These are phyloP conservation scores for Draba incana DNA, from an alignment of 345 rosid genomes.

Conservation along the genomic window DNA sequence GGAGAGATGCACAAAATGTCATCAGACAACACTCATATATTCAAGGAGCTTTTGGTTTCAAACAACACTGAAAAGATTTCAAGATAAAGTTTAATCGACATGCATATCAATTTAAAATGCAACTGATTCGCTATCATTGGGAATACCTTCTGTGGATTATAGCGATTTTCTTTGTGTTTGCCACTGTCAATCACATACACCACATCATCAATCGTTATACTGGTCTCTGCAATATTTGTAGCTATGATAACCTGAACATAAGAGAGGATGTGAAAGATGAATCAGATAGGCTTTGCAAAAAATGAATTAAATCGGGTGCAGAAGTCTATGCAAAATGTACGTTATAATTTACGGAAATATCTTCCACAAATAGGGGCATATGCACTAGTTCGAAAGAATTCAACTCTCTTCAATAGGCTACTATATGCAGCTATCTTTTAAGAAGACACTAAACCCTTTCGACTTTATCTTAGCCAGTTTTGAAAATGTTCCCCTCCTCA, in stretches of 20 bases:
- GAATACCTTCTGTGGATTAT: conserved; percentile 87
- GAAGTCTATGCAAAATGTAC: conserved; percentile 6
- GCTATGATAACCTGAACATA: conserved; percentile 76
- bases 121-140: conserved; percentile 17
- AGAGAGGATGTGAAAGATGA: conserved; percentile 26
- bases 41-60: neutral
- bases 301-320: conserved; percentile 1
- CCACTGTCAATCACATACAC: conserved; percentile 93
- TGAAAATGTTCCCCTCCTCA: neutral
- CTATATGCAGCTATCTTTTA: neutral
- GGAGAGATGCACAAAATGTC: conserved; percentile 3
- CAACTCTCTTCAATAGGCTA: neutral
- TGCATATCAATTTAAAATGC: conserved; percentile 16
- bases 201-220: conserved; percentile 93
- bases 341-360: neutral
- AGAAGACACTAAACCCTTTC: conserved; percentile 13
- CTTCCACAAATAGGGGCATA: conserved; percentile 1
- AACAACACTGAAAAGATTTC: conserved; percentile 17
- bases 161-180: conserved; percentile 92
- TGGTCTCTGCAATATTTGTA: conserved; percentile 73
- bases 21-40: neutral
- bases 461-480: conserved; percentile 2
- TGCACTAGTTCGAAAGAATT: neutral
- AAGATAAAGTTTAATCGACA: neutral
- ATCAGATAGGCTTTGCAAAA: too few species aligned